These are phyloP conservation scores for Agrocybe pediades DNA, from an alignment of 768 basidiomycete species.

Conservation along the genomic window DNA sequence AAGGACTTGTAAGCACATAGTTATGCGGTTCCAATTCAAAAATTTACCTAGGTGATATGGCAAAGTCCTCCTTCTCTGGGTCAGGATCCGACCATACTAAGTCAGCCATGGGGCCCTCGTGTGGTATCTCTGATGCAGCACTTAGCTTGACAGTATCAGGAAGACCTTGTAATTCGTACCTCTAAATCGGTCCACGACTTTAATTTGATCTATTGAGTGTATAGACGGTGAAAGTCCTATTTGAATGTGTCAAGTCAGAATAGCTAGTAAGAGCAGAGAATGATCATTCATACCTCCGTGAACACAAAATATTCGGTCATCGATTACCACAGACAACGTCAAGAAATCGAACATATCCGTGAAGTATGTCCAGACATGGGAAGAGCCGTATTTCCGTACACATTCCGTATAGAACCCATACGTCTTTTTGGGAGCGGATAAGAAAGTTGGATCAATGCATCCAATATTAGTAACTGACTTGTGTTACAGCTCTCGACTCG, in stretches of 20 bases:
- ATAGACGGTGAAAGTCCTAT: constrained; percentile 95
- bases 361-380: constrained; percentile 98
- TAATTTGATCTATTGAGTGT: constrained; percentile 99
- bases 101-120: constrained; percentile 99
- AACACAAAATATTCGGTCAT: constrained; percentile 98
- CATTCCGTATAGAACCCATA: constrained; percentile 99
- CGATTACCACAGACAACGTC: constrained; percentile 96
- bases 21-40: constrained; percentile 12
- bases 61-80: constrained; percentile 98
- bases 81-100: constrained; percentile 99
- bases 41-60: constrained; percentile 92
- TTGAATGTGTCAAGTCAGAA: constrained; percentile 2
- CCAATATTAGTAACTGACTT: constrained; percentile 57
- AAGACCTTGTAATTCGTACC: constrained; percentile 44
- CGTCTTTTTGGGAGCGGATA: constrained; percentile 56
- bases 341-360: constrained; percentile 99
- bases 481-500: constrained; percentile 96
- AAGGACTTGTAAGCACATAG: constrained; percentile 23
- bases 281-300: constrained; percentile 75
- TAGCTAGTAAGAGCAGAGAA: neutral
- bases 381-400: constrained; percentile 93
- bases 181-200: constrained; percentile 97
- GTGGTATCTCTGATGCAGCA: constrained; percentile 82
- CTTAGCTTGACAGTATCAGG: constrained; percentile 20
- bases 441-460: constrained; percentile 20